A percentile compares a stretch with the other conserved stretches of the same genome.
Conservation (phyloP, 2,329 filamentous ascomycete genomes). For the Penicillium sp. region DNA sequence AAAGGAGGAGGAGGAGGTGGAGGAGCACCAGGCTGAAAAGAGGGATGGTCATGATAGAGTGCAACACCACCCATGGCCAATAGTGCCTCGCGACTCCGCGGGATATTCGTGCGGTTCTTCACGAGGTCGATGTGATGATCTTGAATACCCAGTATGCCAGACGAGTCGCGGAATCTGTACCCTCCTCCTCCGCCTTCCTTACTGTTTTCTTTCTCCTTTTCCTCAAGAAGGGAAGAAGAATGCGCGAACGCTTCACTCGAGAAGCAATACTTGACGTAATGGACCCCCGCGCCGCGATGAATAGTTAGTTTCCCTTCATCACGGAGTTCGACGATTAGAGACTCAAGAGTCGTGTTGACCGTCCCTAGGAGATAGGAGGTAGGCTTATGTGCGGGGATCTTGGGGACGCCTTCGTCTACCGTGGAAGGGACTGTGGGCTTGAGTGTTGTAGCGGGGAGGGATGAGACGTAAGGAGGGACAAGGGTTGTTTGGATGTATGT, state of each 20-base stretch:
- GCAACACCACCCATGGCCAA: constrained; percentile 39
- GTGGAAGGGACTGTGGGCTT: not conserved
- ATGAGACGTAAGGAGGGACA: constrained; percentile 12
- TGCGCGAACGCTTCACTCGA: not conserved
- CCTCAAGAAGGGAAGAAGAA: not conserved
- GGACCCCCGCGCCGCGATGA: constrained; percentile 5
- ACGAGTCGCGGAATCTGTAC: constrained; percentile 36
- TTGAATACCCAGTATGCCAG: constrained; percentile 33
- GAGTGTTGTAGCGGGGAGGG: not conserved
- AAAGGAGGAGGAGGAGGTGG: not conserved
- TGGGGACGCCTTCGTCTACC: constrained; percentile 5
- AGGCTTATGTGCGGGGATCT: constrained; percentile 14
- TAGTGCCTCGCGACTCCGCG: constrained; percentile 40
- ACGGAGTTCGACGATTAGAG: constrained; percentile 25
- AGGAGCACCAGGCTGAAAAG: not conserved
- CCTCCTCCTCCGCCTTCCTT: constrained; percentile 18
- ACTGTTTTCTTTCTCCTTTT: not conserved
- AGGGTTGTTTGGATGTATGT: constrained; percentile 5
- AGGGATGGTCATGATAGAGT: constrained; percentile 31
- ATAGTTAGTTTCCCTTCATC: not conserved
- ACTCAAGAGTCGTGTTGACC: constrained; percentile 41
- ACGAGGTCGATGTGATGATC: constrained; percentile 42
- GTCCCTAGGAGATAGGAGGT: constrained; percentile 43
- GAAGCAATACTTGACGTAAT: constrained; percentile 15
- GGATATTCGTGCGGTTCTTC: constrained; percentile 45